These are phyloP conservation scores for Malassezia dermatis DNA, from an alignment of 1,284 basidiomycete genomes.

Conservation along the genomic window DNA sequence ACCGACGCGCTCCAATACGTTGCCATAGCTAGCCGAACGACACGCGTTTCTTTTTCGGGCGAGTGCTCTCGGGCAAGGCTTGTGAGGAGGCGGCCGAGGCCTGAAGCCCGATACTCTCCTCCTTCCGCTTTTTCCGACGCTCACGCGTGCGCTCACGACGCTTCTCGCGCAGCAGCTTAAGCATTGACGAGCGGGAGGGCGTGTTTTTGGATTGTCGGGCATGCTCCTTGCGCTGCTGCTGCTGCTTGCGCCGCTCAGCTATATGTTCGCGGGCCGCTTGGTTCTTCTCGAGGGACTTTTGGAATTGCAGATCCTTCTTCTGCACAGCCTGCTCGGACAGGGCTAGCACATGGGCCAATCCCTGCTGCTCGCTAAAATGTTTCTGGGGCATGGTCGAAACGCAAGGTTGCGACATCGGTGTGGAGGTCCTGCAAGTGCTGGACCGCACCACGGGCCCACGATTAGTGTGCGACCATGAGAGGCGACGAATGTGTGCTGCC, in stretches of 20 bases:
- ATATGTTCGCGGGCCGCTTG: not conserved
- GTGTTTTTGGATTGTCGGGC: not conserved
- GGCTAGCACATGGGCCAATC: conserved; percentile 8
- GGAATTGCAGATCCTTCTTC: conserved; percentile 8
- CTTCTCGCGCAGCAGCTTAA: conserved; percentile 7
- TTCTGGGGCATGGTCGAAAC: not conserved
- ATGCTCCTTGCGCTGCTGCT: not conserved
- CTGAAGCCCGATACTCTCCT: not conserved
- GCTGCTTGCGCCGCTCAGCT: not conserved
- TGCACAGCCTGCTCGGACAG: conserved; percentile 11
- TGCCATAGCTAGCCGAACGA: conserved; percentile 10
- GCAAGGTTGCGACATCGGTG: not conserved
- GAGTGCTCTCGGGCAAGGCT: not conserved
- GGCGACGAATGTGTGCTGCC: not conserved
- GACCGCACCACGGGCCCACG: not conserved
- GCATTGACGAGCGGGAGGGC: conserved; percentile 4
- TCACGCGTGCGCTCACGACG: conserved; percentile 12
- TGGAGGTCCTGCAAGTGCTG: not conserved
- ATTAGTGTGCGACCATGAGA: not conserved
- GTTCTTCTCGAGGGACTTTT: conserved; percentile 2
- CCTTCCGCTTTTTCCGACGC: conserved; percentile 4
- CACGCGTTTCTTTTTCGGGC: conserved; percentile 12
- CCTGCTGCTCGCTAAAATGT: conserved; percentile 10
- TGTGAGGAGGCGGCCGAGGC: not conserved
- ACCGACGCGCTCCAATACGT: not conserved